Conservation (phyloP, 2,329 filamentous ascomycete genomes). For the Xylariaceae sp. region DNA sequence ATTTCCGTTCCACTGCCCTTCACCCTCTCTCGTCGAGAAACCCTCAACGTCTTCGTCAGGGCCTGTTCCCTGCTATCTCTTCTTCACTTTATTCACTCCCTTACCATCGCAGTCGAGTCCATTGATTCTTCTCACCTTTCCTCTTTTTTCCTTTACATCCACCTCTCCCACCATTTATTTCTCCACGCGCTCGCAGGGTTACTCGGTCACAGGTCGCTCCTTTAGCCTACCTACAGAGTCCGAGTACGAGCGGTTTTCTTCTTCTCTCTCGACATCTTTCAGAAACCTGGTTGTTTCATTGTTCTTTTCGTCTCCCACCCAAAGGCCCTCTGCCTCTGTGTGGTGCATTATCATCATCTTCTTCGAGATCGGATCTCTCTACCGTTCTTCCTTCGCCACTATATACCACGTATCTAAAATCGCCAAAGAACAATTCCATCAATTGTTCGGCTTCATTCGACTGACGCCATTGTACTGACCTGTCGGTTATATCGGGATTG, state of each 20-base stretch:
- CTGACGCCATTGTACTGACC: neutral
- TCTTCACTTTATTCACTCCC: conserved; percentile 26
- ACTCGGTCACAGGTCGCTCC: conserved; percentile 22
- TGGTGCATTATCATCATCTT: neutral
- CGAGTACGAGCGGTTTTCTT: conserved; percentile 11
- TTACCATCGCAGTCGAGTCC: conserved; percentile 19
- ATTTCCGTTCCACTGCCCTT: conserved; percentile 17
- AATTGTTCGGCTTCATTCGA: neutral
- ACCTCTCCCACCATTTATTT: conserved; percentile 21
- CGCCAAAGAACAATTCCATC: neutral
- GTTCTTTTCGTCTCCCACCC: conserved; percentile 25
- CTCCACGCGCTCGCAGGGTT: conserved; percentile 22
- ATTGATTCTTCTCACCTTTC: conserved; percentile 10
- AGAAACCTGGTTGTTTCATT: conserved; percentile 35
- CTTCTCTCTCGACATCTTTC: conserved; percentile 19
- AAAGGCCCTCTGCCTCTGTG: neutral
- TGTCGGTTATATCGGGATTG: conserved; percentile 10
- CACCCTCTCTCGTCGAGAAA: neutral
- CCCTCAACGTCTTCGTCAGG: conserved; percentile 16
- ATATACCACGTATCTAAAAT: neutral
- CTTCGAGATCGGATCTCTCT: neutral
- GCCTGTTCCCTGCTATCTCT: conserved; percentile 22
- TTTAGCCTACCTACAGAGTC: conserved; percentile 17
- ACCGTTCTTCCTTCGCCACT: neutral
- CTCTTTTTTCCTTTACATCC: conserved; percentile 15